These are phyloP conservation scores for Mrakia frigida DNA, from an alignment of 768 basidiomycete genomes.

Conservation along the genomic window DNA sequence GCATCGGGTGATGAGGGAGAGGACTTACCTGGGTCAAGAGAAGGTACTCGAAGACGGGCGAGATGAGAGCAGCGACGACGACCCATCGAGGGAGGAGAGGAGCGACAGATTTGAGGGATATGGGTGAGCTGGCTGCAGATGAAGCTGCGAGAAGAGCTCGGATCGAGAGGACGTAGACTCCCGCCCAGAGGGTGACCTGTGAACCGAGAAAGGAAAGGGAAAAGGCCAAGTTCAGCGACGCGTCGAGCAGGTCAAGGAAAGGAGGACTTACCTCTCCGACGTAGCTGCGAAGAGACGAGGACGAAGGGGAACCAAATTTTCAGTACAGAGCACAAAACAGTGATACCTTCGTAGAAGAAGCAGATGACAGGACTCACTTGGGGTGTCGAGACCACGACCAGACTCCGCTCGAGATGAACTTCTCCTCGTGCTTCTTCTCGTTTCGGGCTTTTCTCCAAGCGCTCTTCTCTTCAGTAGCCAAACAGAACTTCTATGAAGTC, in stretches of 20 bases:
- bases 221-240: neutral
- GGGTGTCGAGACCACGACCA: constrained; percentile 68
- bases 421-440: constrained; percentile 61
- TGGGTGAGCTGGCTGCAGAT: neutral
- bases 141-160: constrained; percentile 40
- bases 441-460: constrained; percentile 59
- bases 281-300: neutral
- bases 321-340: neutral
- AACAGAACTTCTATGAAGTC: too few species aligned
- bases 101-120: neutral
- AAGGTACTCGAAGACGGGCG: constrained; percentile 62
- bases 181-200: constrained; percentile 65
- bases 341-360: too few species aligned
- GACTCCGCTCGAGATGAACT: constrained; percentile 62
- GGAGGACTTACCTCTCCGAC: neutral
- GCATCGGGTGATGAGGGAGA: neutral
- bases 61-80: constrained; percentile 50
- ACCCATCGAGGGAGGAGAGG: constrained; percentile 47
- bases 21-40: constrained; percentile 42
- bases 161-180: constrained; percentile 59
- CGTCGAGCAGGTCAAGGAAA: neutral
- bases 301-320: neutral
- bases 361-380: constrained; percentile 51
- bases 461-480: constrained; percentile 58
- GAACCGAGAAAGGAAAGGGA: constrained; percentile 46